phyloP scores from a whole-genome alignment of 306 rosid species.

The Luffa aegyptiaca region DNA sequence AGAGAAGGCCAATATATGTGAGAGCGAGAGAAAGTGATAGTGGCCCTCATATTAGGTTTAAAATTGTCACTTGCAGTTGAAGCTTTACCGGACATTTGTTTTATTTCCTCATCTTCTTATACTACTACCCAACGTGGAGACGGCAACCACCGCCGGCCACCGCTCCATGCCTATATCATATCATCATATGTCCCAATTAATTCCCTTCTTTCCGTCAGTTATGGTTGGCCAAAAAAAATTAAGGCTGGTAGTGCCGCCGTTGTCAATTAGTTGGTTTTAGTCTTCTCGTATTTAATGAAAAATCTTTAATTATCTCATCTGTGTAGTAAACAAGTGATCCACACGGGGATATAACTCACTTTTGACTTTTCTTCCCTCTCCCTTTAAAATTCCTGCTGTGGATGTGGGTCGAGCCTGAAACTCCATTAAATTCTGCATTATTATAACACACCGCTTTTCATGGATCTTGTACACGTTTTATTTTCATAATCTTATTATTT shows the following conservation, averaged over 20 bases:
- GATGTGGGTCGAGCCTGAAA: not conserved
- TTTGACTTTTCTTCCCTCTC: not conserved
- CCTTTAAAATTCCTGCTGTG: not conserved
- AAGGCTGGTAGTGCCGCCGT: not conserved
- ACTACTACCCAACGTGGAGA: not conserved
- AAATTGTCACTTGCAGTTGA: not conserved
- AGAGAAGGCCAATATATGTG: conserved; percentile 1
- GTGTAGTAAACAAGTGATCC: not conserved
- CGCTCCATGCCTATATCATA: not conserved
- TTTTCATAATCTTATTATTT: not conserved
- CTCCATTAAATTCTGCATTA: not conserved
- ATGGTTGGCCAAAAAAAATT: not conserved
- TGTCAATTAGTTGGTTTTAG: not conserved
- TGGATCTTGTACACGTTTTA: not conserved
- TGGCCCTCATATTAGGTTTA: conserved; percentile 2
- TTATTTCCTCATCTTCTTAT: not conserved
- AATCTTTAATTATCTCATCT: not conserved
- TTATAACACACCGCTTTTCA: not conserved
- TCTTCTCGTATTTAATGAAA: not conserved
- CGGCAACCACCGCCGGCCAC: not conserved
- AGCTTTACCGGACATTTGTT: not conserved
- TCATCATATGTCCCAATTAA: not conserved
- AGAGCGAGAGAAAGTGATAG: conserved; percentile 1
- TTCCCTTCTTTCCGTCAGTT: not conserved
- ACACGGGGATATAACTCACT: not conserved